Conservation (phyloP, 169 alveolate species). For the Cryptosporidium xiaoi region DNA sequence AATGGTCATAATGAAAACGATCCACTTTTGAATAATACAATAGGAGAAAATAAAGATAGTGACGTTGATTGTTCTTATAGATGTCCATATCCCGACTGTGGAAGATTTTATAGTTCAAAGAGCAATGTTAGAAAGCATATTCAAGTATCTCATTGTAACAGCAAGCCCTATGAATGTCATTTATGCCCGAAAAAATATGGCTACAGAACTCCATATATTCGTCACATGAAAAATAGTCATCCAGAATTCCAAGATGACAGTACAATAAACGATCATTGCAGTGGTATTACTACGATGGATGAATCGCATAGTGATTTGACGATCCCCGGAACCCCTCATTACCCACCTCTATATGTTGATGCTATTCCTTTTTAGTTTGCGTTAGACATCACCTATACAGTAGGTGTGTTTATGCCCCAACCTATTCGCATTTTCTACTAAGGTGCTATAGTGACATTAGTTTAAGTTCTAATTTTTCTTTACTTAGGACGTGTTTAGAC, state of each 20-base stretch:
- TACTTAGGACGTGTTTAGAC: background rate
- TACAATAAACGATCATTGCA: conserved; percentile 66
- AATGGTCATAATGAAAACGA: conserved; percentile 62
- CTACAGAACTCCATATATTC: conserved; percentile 74
- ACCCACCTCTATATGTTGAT: conserved; percentile 74
- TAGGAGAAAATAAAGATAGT: conserved; percentile 66
- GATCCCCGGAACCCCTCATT: conserved; percentile 72
- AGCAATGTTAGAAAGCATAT: conserved; percentile 73
- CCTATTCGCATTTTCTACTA: conserved; percentile 27
- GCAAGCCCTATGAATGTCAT: conserved; percentile 73
- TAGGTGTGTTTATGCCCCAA: background rate
- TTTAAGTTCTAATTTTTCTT: conserved; percentile 14
- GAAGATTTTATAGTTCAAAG: conserved; percentile 71
- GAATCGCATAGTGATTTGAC: conserved; percentile 73
- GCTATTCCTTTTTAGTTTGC: conserved; percentile 75
- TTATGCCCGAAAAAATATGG: conserved; percentile 72
- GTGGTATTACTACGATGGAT: conserved; percentile 73
- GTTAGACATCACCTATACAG: background rate
- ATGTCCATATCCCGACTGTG: conserved; percentile 75
- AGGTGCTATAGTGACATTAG: conserved; percentile 39
- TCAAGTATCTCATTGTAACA: conserved; percentile 70
- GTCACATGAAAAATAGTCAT: conserved; percentile 72
- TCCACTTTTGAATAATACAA: conserved; percentile 49
- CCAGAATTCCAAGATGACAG: conserved; percentile 73
- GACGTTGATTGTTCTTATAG: conserved; percentile 74